Evolutionary conservation across 1,284 basidiomycete species (phyloP).

Genomic region (Jaminaea rosea): DNA sequence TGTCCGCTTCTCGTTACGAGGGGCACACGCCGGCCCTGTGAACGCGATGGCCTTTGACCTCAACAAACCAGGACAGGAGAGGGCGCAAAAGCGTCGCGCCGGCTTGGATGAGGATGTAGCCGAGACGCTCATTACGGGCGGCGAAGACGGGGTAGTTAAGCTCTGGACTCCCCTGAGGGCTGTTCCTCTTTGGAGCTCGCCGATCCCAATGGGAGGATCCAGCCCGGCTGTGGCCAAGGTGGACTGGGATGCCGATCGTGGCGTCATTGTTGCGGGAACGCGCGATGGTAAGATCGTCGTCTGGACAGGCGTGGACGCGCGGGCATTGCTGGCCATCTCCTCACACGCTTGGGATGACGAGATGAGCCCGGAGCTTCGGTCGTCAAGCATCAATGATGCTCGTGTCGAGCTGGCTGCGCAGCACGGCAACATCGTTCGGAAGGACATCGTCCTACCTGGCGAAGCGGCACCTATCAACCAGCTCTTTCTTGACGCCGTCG

Average conservation of each 20-base stretch:
- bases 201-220: too few relatives aligned
- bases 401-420: too few relatives aligned
- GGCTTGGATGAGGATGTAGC: conserved; percentile 30
- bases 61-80: conserved; percentile 14
- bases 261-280: conserved; percentile 32
- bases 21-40: conserved; percentile 25
- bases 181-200: conserved; percentile 26
- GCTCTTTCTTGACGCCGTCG: too few relatives aligned
- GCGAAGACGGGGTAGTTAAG: conserved; percentile 37
- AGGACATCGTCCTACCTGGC: too few relatives aligned
- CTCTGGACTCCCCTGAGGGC: conserved; percentile 30
- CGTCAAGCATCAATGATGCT: too few relatives aligned
- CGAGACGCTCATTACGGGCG: conserved; percentile 35
- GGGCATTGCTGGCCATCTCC: conserved; percentile 19
- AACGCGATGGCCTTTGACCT: conserved; percentile 28
- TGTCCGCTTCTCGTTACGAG: conserved; percentile 21
- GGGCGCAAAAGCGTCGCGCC: conserved; percentile 32
- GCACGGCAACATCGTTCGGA: too few relatives aligned
- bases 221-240: conserved; percentile 17
- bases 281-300: conserved; percentile 28
- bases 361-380: not conserved
- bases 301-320: conserved; percentile 27
- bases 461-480: too few relatives aligned
- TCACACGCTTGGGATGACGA: conserved; percentile 9
- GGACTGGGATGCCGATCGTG: conserved; percentile 26